These are phyloP conservation scores for Syzygium syzygioides DNA, from an alignment of 441 rosid species.

Conservation along the genomic window DNA sequence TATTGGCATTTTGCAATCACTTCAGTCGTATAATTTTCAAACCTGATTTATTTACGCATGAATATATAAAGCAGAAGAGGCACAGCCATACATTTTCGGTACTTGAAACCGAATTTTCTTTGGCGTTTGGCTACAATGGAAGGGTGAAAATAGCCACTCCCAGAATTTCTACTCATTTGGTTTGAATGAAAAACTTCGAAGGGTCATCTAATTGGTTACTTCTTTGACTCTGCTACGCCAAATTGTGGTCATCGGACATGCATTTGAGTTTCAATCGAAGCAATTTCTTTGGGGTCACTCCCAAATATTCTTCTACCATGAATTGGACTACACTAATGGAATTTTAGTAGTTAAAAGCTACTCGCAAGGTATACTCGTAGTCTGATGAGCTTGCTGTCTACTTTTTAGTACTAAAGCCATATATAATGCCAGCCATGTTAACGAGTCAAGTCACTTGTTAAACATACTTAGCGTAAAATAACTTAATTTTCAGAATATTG, in stretches of 20 bases:
- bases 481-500: neutral
- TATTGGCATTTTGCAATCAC: neutral
- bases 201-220: neutral
- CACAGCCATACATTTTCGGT: neutral
- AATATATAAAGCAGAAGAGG: neutral
- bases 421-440: rapidly evolving
- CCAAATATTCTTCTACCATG: rapidly evolving
- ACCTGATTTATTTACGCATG: neutral
- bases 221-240: neutral
- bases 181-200: neutral
- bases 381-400: no score
- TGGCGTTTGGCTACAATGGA: neutral
- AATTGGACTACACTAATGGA: neutral
- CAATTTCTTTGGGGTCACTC: neutral
- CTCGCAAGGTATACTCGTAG: neutral
- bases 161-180: neutral
- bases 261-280: neutral
- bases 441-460: neutral
- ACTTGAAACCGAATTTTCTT: neutral
- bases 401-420: neutral
- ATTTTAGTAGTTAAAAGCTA: neutral
- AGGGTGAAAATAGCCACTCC: neutral
- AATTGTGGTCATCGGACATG: neutral
- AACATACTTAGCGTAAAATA: neutral
- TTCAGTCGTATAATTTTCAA: neutral